Evolutionary conservation across 129 eudicot genomes (phyloP), one percentile per base, ranked within the genome.

Genomic region (Lactuca saligna): DNA sequence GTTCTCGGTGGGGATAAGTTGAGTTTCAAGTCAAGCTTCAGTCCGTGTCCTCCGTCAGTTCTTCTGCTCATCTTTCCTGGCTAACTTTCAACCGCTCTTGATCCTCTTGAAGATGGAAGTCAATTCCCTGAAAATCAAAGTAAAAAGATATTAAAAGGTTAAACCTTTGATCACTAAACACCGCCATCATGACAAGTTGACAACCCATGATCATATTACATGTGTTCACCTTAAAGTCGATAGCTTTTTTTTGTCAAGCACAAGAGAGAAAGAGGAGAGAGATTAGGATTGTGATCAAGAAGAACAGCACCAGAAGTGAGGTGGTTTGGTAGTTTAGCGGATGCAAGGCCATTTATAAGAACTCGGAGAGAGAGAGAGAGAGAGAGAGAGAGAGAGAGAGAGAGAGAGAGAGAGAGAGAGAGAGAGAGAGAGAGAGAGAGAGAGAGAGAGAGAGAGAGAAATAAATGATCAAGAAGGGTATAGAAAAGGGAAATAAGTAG

Each of bases 11-110:
- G 94, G 5, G 96, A 86, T 55, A 85, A 64, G 73, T 88, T 86
- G 57, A 91, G 80, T 78, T 86, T 91, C 74, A 91, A 70, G 74
- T 91, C 96, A 41, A 88, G 84, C 68, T 78, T 80, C 17, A 83
- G 78, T 25, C 73, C 81, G 29, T 78, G 75, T 41, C 62, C 72
- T 34, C 76, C 78, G 12, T 79, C 74, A 17, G 68, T 80, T 71
- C 91, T 82, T 59, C 77, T 50, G 54, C 86, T 89, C 94, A 84
- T 86, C 20, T 68, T 66, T 64, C 38, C 29, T 32, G 42, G 54
- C 4, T 63, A 9, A 46, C 48, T 32, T 31, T 49, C 7, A 50
- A 46, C 48, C 15, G 13, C 46, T 54, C 62, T 69, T 60, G 39
- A 38, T 33, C 32, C 34, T 69, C 17, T 17, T 17, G 8, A 9